Evolutionary conservation across 257 asterid species (phyloP).

Genomic region (Nemophila menziesii): DNA sequence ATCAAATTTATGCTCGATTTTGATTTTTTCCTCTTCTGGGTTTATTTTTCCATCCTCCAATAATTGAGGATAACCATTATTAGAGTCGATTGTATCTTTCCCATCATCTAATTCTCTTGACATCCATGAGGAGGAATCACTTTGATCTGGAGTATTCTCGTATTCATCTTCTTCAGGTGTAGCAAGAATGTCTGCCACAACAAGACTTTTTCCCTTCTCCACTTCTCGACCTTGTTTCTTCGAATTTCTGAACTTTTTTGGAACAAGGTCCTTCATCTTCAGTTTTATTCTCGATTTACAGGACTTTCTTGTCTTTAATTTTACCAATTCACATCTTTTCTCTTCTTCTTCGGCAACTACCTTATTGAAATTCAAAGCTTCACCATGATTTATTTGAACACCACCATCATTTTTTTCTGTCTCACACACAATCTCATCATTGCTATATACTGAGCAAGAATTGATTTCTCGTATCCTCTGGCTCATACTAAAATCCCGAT

Average conservation of each 20-base stretch:
- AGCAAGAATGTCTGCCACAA: constrained; percentile 3
- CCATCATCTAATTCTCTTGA: not conserved
- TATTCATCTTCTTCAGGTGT: constrained; percentile 1
- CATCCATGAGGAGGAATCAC: not conserved
- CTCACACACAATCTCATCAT: constrained; percentile 20
- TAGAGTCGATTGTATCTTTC: constrained; percentile 3
- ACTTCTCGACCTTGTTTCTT: constrained; percentile 13
- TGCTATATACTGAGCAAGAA: not conserved
- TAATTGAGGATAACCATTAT: not conserved
- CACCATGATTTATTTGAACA: not conserved
- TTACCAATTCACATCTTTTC: constrained; percentile 9
- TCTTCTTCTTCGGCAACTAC: constrained; percentile 16
- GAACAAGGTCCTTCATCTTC: constrained; percentile 41
- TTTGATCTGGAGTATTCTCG: not conserved
- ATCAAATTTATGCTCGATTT: constrained; percentile 9
- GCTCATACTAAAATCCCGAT: not conserved
- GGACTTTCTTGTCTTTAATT: constrained; percentile 23
- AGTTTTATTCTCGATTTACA: constrained; percentile 36
- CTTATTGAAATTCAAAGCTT: constrained; percentile 12
- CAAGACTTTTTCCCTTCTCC: constrained; percentile 5
- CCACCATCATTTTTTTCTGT: constrained; percentile 10
- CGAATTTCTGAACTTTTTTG: constrained; percentile 24
- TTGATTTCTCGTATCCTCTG: constrained; percentile 15
- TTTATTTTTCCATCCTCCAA: constrained; percentile 5
- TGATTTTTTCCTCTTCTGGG: constrained; percentile 7